Conservation (phyloP, 306 rosid genomes). For the Prunus fruticosa region DNA sequence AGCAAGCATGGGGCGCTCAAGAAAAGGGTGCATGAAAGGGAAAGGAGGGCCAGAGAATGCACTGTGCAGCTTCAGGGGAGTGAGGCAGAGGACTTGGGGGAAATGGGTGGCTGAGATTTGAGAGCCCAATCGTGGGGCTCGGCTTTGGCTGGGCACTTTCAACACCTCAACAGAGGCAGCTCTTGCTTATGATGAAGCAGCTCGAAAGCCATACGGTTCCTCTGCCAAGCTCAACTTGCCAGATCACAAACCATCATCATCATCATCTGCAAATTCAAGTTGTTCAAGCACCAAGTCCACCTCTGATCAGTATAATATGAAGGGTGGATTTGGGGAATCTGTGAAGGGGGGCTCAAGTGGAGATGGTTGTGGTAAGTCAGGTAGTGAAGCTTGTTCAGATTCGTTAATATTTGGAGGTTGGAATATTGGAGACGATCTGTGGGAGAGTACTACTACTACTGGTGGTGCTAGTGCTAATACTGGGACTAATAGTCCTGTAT, state of each 20-base stretch:
- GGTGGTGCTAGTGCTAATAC: not conserved
- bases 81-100: slow-evolving; percentile 41
- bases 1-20: slow-evolving; percentile 16
- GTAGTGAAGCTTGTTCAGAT: not conserved
- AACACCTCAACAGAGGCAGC: slow-evolving; percentile 33
- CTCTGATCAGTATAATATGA: not conserved
- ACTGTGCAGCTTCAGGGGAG: slow-evolving; percentile 26
- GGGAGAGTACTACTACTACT: not conserved
- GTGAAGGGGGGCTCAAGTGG: no score
- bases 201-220: slow-evolving; percentile 25
- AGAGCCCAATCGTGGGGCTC: slow-evolving; percentile 26
- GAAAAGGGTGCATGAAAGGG: slow-evolving; percentile 32
- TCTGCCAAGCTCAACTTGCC: slow-evolving; percentile 30
- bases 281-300: not conserved
- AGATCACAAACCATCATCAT: not conserved
- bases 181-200: slow-evolving; percentile 27
- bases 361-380: no score
- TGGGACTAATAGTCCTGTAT: not conserved
- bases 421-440: not conserved
- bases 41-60: slow-evolving; percentile 36
- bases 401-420: not conserved
- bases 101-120: slow-evolving; percentile 41
- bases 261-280: not conserved
- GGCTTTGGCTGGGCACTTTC: slow-evolving; percentile 40
- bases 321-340: no score